These are phyloP conservation scores for Kodamaea sp. DNA, from an alignment of 1,139 yeast genomes.

Conservation along the genomic window DNA sequence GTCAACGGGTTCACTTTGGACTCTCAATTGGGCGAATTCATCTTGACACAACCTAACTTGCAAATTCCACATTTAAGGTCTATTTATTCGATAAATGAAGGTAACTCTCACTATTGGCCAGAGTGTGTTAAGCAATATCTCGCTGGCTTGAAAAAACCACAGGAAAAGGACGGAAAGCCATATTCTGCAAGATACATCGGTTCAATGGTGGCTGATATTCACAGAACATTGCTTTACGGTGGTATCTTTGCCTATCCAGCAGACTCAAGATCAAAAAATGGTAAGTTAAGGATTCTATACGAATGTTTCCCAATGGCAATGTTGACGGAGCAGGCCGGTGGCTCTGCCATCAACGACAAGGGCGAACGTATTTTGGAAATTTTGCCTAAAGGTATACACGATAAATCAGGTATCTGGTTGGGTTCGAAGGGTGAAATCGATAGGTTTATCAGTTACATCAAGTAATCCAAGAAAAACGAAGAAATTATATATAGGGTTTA, in stretches of 20 bases:
- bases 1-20: constrained; percentile 94
- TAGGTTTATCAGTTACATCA: constrained; percentile 47
- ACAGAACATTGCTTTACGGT: constrained; percentile 89
- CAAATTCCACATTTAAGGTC: constrained; percentile 59
- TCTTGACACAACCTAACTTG: constrained; percentile 79
- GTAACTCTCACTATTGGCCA: constrained; percentile 85
- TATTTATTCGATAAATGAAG: constrained; percentile 91
- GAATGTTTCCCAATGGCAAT: constrained; percentile 99
- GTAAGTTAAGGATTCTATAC: constrained; percentile 83
- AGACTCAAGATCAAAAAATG: constrained; percentile 81
- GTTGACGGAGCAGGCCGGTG: constrained; percentile 94
- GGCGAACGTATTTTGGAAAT: constrained; percentile 86
- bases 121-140: constrained; percentile 64
- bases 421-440: constrained; percentile 80
- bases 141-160: constrained; percentile 70
- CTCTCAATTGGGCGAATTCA: constrained; percentile 88
- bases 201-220: constrained; percentile 97
- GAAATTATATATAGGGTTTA: too few relatives aligned
- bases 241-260: constrained; percentile 96
- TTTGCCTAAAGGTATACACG: constrained; percentile 85
- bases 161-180: constrained; percentile 68
- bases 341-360: constrained; percentile 80
- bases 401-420: constrained; percentile 88
- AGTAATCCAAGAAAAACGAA: constrained; percentile 9
- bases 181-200: constrained; percentile 93